These are phyloP conservation scores for Bjerkandera adusta DNA, from an alignment of 1,284 basidiomycete species.

Conservation along the genomic window DNA sequence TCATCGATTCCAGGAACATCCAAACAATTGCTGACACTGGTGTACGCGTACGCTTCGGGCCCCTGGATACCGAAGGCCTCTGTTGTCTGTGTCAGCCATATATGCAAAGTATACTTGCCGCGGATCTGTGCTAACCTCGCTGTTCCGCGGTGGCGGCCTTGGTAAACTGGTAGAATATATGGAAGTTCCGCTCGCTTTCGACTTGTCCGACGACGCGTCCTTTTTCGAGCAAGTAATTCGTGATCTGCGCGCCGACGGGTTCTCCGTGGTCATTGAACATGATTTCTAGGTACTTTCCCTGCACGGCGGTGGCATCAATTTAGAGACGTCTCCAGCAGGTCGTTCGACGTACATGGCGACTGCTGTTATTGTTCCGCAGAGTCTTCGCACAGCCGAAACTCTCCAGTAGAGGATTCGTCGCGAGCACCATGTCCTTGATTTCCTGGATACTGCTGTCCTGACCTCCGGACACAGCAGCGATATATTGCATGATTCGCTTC, in stretches of 20 bases:
- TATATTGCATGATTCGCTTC: constrained; percentile 99
- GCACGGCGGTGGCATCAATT: not conserved
- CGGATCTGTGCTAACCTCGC: constrained; percentile 56
- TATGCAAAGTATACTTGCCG: too few relatives aligned
- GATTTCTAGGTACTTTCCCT: constrained; percentile 99
- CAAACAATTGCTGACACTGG: constrained; percentile 88
- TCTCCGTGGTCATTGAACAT: constrained; percentile 96
- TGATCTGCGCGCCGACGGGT: constrained; percentile 97
- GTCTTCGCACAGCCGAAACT: constrained; percentile 99
- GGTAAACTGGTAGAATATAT: constrained; percentile 99
- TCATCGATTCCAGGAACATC: constrained; percentile 94
- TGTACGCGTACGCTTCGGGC: constrained; percentile 95
- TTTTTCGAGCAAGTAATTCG: constrained; percentile 98
- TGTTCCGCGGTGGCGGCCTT: constrained; percentile 91
- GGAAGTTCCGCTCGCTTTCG: constrained; percentile 95
- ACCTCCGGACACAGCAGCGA: constrained; percentile 92
- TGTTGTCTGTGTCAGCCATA: too few relatives aligned
- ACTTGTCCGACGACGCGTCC: constrained; percentile 97
- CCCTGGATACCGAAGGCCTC: constrained; percentile 97
- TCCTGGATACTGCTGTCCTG: constrained; percentile 87
- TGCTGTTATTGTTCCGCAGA: constrained; percentile 97
- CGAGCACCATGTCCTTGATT: constrained; percentile 99
- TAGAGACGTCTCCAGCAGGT: constrained; percentile 1
- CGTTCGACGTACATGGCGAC: constrained; percentile 80
- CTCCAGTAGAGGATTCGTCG: constrained; percentile 96